These are phyloP conservation scores for Xylariaceae sp. DNA, from an alignment of 2,329 filamentous ascomycete species.

Conservation along the genomic window DNA sequence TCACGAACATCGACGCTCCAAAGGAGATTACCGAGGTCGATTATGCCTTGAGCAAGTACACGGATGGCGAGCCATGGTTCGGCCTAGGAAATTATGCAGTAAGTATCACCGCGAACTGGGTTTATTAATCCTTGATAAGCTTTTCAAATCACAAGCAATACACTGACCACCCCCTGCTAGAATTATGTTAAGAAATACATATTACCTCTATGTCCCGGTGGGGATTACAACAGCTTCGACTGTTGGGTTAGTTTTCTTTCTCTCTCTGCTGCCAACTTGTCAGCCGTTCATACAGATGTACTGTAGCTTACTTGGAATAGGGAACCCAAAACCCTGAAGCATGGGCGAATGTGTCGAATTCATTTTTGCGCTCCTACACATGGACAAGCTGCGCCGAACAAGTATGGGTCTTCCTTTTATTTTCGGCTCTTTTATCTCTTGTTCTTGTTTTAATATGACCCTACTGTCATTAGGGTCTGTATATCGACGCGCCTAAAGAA, in stretches of 20 bases:
- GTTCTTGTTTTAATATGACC: background rate
- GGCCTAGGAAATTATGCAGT: constrained; percentile 47
- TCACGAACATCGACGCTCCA: constrained; percentile 44
- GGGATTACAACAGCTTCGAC: constrained; percentile 36
- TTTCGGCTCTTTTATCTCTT: background rate
- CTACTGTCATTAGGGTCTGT: constrained; percentile 35
- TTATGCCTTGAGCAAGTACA: constrained; percentile 44
- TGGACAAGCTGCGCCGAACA: constrained; percentile 48
- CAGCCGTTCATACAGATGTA: background rate
- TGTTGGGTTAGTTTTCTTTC: constrained; percentile 39
- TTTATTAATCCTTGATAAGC: background rate
- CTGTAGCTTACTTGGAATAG: constrained; percentile 16
- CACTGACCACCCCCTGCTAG: constrained; percentile 7
- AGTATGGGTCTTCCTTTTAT: constrained; percentile 10
- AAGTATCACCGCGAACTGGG: background rate
- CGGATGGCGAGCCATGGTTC: constrained; percentile 45
- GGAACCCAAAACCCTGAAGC: constrained; percentile 36
- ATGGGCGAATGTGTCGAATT: constrained; percentile 42
- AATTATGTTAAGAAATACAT: constrained; percentile 46
- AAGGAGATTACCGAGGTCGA: constrained; percentile 42
- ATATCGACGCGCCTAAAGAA: constrained; percentile 42
- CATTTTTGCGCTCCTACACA: constrained; percentile 41
- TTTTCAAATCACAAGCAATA: background rate
- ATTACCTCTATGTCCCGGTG: constrained; percentile 39
- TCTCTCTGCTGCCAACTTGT: background rate